Conservation (phyloP, 176 grass and related monocot species). For the Pontederia paniculata region DNA sequence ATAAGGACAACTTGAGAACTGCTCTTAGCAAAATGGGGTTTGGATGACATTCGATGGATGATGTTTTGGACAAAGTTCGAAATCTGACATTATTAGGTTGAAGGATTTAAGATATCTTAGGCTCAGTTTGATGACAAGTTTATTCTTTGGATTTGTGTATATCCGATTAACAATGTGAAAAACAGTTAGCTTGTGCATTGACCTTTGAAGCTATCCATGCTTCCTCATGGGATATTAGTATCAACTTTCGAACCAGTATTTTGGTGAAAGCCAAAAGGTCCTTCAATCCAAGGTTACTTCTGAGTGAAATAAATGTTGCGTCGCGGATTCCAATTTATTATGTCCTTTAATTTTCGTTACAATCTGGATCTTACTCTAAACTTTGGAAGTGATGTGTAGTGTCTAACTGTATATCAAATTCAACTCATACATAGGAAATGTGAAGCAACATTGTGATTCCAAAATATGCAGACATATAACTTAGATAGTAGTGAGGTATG, state of each 20-base stretch:
- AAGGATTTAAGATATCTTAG: not conserved
- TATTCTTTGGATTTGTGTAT: not conserved
- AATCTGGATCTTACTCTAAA: too few relatives aligned
- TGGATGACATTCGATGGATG: constrained; percentile 46
- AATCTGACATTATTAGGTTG: constrained; percentile 88
- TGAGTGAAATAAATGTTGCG: too few relatives aligned
- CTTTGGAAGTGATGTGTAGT: too few relatives aligned
- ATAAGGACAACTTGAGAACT: constrained; percentile 93
- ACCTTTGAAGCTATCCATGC: constrained; percentile 76
- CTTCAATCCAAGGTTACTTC: constrained; percentile 42
- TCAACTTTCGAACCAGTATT: constrained; percentile 99
- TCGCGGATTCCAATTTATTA: too few relatives aligned
- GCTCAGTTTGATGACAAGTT: not conserved
- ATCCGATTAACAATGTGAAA: constrained; percentile 15
- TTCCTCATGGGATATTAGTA: constrained; percentile 71
- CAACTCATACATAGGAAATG: too few relatives aligned
- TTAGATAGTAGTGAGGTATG: too few relatives aligned
- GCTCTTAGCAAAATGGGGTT: constrained; percentile 78
- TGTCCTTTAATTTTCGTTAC: too few relatives aligned
- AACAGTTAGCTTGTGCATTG: constrained; percentile 87
- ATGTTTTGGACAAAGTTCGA: constrained; percentile 81
- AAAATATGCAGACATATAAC: too few relatives aligned
- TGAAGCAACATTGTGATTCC: too few relatives aligned
- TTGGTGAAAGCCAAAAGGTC: constrained; percentile 72
- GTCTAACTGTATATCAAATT: too few relatives aligned